Evolutionary conservation across 139 green algal genomes (phyloP).

Genomic region (Mesotaenium endlicherianum): DNA sequence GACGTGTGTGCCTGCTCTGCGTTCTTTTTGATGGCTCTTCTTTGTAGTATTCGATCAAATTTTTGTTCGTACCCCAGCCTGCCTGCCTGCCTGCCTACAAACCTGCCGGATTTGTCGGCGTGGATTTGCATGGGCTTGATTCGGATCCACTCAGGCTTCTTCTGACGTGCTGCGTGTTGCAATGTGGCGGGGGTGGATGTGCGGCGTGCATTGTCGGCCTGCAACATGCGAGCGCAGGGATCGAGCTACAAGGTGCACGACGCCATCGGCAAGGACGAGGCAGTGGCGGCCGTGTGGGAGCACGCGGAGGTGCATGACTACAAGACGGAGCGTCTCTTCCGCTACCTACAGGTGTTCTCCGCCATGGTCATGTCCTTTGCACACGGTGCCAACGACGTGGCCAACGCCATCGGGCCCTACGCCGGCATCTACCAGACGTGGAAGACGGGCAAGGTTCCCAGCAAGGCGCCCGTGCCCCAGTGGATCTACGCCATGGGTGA

Average conservation of each 20-base stretch:
- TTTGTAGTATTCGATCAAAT: too few species aligned
- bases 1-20: too few species aligned
- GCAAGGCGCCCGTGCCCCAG: slow-evolving; percentile 3
- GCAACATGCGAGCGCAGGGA: background rate
- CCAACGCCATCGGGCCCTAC: slow-evolving; percentile 61
- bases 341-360: slow-evolving; percentile 69
- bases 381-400: slow-evolving; percentile 55
- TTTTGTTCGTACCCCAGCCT: too few species aligned
- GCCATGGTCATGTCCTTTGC: slow-evolving; percentile 76
- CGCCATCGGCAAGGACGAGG: slow-evolving; percentile 1
- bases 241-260: background rate
- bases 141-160: too few species aligned
- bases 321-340: slow-evolving; percentile 62
- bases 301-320: slow-evolving; percentile 71
- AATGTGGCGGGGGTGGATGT: too few species aligned
- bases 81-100: too few species aligned
- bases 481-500: slow-evolving; percentile 25
- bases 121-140: too few species aligned
- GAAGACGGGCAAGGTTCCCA: background rate
- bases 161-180: too few species aligned
- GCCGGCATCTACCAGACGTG: slow-evolving; percentile 52
- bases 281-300: background rate
- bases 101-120: too few species aligned
- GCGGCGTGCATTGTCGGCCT: too few species aligned
- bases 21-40: too few species aligned